Evolutionary conservation across 371 early-diverging fungal species (phyloP).

Genomic region (Rhizomucor miehei): DNA sequence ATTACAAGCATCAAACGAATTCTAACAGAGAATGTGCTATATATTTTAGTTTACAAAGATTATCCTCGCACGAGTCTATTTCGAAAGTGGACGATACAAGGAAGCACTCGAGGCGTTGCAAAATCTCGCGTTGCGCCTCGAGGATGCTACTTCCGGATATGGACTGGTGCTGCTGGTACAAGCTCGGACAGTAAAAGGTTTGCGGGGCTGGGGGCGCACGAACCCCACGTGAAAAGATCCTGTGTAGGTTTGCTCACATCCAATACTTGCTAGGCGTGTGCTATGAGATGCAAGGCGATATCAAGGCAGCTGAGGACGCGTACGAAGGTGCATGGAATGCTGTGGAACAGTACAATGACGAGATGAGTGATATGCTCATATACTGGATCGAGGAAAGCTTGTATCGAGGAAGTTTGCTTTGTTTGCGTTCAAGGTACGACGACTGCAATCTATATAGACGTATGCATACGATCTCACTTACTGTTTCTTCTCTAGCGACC

Average conservation of each 20-base stretch:
- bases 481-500: too few relatives aligned
- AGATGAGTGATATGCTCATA: constrained; percentile 50
- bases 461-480: too few relatives aligned
- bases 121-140: constrained; percentile 22
- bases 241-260: constrained; percentile 55
- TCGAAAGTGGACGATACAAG: constrained; percentile 24
- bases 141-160: constrained; percentile 48
- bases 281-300: constrained; percentile 48
- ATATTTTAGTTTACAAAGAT: constrained; percentile 16
- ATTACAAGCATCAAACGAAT: too few relatives aligned
- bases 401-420: constrained; percentile 60
- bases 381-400: constrained; percentile 70
- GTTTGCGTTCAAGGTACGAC: constrained; percentile 53
- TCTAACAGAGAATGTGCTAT: not conserved
- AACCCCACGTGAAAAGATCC: constrained; percentile 30
- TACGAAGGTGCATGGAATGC: constrained; percentile 53
- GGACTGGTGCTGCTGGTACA: constrained; percentile 50
- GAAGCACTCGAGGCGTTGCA: constrained; percentile 36
- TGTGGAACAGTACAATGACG: constrained; percentile 41
- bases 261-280: constrained; percentile 51
- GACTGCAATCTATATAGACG: too few relatives aligned
- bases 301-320: constrained; percentile 44
- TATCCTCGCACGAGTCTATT: constrained; percentile 32
- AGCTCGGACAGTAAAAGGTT: constrained; percentile 53
- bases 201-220: not conserved